phyloP scores from a whole-genome alignment of 2,329 filamentous ascomycete species.

The Botrytis hyacinthi region DNA sequence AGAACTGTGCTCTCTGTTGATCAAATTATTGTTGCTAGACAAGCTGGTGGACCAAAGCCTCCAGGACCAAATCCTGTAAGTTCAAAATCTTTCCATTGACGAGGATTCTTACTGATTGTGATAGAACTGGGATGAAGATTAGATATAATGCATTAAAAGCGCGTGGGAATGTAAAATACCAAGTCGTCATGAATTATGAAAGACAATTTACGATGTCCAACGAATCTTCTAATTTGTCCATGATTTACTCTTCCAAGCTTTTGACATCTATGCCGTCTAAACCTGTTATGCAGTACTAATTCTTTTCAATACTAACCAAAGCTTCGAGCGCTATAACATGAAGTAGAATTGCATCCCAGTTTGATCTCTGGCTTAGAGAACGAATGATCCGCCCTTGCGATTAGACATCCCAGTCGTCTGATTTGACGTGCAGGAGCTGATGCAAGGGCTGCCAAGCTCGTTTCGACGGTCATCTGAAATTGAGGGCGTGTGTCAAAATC shows the following conservation, averaged over 20 bases:
- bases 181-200: conserved; percentile 24
- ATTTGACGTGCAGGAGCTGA: conserved; percentile 13
- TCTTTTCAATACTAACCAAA: background rate
- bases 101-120: conserved; percentile 23
- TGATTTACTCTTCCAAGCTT: background rate
- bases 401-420: background rate
- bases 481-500: conserved; percentile 7
- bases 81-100: conserved; percentile 20
- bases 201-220: conserved; percentile 18
- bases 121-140: conserved; percentile 42
- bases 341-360: background rate
- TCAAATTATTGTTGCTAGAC: conserved; percentile 97
- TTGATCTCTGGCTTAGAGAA: background rate
- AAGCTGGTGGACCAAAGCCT: conserved; percentile 95
- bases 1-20: conserved; percentile 94
- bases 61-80: conserved; percentile 78
- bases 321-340: background rate
- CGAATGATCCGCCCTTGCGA: background rate
- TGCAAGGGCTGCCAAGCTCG: conserved; percentile 7
- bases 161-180: conserved; percentile 36
- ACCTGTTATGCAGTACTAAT: background rate
- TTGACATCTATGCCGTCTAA: background rate
- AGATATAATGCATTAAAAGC: conserved; percentile 34
- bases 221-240: background rate
- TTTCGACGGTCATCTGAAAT: conserved; percentile 18